Evolutionary conservation across 345 rosid genomes (phyloP).

Genomic region (Populus tremula): DNA sequence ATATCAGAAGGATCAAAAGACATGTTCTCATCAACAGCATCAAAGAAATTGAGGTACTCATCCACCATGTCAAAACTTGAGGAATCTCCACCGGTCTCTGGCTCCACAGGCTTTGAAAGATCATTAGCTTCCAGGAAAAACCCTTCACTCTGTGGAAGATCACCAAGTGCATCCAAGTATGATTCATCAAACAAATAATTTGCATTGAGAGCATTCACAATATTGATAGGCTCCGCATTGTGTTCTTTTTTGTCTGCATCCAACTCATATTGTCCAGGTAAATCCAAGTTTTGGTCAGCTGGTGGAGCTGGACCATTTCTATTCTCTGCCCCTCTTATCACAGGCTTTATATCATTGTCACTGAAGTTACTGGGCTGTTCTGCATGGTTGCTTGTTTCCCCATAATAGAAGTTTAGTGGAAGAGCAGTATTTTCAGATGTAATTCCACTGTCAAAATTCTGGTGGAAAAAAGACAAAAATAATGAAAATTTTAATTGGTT

Average conservation of each 20-base stretch:
- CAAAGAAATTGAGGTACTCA: slow-evolving; percentile 67
- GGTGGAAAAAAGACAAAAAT: slow-evolving; percentile 5
- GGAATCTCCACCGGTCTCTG: slow-evolving; percentile 29
- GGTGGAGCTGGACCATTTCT: slow-evolving; percentile 22
- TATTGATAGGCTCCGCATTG: slow-evolving; percentile 34
- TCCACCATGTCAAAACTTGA: slow-evolving; percentile 50
- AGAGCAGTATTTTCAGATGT: slow-evolving; percentile 41
- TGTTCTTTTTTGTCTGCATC: slow-evolving; percentile 46
- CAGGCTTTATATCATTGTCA: slow-evolving; percentile 51
- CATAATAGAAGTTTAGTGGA: slow-evolving; percentile 47
- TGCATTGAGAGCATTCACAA: slow-evolving; percentile 27
- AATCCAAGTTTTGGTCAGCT: slow-evolving; percentile 35
- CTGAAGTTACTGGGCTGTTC: slow-evolving; percentile 37
- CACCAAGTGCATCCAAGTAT: slow-evolving; percentile 42
- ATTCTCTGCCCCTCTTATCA: slow-evolving; percentile 28
- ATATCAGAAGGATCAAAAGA: slow-evolving; percentile 57
- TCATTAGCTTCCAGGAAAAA: slow-evolving; percentile 65
- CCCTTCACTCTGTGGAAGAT: slow-evolving; percentile 44
- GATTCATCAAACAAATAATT: slow-evolving; percentile 42
- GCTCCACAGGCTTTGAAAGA: slow-evolving; percentile 45
- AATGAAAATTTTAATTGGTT: not conserved
- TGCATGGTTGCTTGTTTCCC: slow-evolving; percentile 50
- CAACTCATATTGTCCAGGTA: slow-evolving; percentile 38
- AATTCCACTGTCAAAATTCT: slow-evolving; percentile 40
- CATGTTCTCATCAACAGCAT: slow-evolving; percentile 50